Evolutionary conservation across 2,329 filamentous ascomycete species (phyloP).

Genomic region (Claviceps maximensis): DNA sequence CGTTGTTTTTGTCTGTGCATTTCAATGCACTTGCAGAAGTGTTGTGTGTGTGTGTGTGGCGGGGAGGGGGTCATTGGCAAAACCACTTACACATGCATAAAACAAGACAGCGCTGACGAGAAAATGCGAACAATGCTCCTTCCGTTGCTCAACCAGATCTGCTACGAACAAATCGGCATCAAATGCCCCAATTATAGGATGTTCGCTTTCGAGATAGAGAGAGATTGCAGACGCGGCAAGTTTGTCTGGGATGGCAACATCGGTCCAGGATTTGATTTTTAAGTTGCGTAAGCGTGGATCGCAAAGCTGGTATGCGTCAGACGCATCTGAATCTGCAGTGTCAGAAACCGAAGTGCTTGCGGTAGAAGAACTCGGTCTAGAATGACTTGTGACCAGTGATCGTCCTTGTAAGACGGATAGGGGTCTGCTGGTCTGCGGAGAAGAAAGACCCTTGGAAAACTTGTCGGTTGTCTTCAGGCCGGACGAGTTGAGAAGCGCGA

Average conservation of each 20-base stretch:
- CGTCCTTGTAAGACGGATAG: background rate
- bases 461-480: background rate
- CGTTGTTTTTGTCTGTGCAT: background rate
- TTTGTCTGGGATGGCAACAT: background rate
- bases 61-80: background rate
- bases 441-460: background rate
- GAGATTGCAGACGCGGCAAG: background rate
- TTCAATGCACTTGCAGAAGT: no score
- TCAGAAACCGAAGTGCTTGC: no score
- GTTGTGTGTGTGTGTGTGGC: no score
- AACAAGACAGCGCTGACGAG: constrained; percentile 1
- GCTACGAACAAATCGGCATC: constrained; percentile 1
- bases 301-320: background rate
- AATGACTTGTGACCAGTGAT: background rate
- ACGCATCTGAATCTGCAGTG: background rate
- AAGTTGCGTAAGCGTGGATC: background rate
- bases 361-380: no score
- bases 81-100: background rate
- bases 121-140: background rate
- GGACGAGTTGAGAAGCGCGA: background rate
- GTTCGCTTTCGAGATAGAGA: background rate
- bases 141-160: background rate
- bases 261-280: background rate
- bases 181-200: background rate
- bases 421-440: background rate